phyloP scores from a whole-genome alignment of 768 basidiomycete species.

The Fibroporia radiculosa region DNA sequence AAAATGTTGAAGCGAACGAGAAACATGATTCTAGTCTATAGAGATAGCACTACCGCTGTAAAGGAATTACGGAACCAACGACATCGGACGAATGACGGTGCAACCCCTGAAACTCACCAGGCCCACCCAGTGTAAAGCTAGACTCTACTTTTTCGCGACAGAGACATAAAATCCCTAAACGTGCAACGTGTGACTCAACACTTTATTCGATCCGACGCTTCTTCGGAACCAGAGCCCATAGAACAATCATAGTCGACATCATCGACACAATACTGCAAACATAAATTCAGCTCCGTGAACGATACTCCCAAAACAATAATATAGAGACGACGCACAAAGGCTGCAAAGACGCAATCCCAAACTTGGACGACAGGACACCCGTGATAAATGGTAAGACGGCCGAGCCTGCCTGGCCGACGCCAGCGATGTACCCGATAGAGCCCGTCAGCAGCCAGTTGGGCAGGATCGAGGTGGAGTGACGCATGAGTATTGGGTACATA shows the following conservation, averaged over 20 bases:
- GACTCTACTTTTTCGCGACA: too few species aligned
- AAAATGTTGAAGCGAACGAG: too few species aligned
- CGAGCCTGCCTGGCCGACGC: constrained; percentile 57
- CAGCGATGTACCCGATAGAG: constrained; percentile 32
- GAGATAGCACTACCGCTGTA: too few species aligned
- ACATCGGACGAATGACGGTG: too few species aligned
- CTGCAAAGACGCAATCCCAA: constrained; percentile 53
- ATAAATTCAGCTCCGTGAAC: neutral
- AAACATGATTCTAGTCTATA: too few species aligned
- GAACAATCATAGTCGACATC: constrained; percentile 48
- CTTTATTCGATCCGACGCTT: constrained; percentile 11
- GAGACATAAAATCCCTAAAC: too few species aligned
- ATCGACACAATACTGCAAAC: constrained; percentile 43
- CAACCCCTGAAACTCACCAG: too few species aligned
- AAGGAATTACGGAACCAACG: too few species aligned
- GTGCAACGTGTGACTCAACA: too few species aligned
- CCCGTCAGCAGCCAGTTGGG: constrained; percentile 63
- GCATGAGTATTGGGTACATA: constrained; percentile 56
- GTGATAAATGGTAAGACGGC: constrained; percentile 70
- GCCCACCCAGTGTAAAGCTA: too few species aligned
- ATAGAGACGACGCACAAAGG: constrained; percentile 41
- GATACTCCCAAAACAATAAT: neutral
- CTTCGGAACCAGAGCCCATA: constrained; percentile 49
- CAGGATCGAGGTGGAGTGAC: constrained; percentile 56
- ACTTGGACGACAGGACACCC: constrained; percentile 54